Evolutionary conservation across 768 basidiomycete species (phyloP).

Genomic region (Suillus hirtellus): DNA sequence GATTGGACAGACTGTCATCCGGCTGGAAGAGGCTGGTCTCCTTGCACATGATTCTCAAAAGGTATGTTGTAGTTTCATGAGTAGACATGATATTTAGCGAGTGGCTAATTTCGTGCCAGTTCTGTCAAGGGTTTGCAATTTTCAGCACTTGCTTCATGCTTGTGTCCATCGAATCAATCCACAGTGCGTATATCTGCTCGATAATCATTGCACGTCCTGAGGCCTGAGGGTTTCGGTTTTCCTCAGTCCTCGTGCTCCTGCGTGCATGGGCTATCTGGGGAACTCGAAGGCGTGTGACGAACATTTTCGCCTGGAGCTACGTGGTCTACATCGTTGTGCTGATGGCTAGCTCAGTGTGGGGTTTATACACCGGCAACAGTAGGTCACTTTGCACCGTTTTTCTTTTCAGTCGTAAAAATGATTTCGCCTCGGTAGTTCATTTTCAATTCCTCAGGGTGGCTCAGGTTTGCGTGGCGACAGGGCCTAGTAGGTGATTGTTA

Average conservation of each 20-base stretch:
- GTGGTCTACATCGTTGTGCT: not conserved
- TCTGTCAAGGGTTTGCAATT: conserved; percentile 1
- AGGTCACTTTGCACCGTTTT: not conserved
- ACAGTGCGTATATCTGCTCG: conserved; percentile 9
- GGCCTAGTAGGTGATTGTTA: conserved; percentile 9
- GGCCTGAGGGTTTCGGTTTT: not conserved
- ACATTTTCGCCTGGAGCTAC: not conserved
- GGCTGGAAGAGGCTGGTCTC: conserved; percentile 11
- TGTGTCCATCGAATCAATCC: conserved; percentile 4
- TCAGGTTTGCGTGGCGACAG: not conserved
- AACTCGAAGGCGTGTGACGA: not conserved
- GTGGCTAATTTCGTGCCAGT: not conserved
- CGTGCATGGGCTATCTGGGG: conserved; percentile 15
- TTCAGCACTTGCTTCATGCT: conserved; percentile 4
- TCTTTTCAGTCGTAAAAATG: no score
- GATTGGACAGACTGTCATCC: conserved; percentile 14
- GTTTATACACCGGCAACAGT: not conserved
- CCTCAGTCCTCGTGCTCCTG: conserved; percentile 13
- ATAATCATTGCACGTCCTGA: not conserved
- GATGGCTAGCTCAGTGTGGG: not conserved
- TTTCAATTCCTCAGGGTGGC: not conserved
- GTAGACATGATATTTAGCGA: not conserved
- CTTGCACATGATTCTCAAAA: conserved; percentile 3
- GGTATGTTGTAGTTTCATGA: conserved; percentile 7
- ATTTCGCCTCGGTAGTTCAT: not conserved